Evolutionary conservation across 441 rosid genomes (phyloP), one percentile per base, ranked within the genome.

Genomic region (Erodium moschatum): DNA sequence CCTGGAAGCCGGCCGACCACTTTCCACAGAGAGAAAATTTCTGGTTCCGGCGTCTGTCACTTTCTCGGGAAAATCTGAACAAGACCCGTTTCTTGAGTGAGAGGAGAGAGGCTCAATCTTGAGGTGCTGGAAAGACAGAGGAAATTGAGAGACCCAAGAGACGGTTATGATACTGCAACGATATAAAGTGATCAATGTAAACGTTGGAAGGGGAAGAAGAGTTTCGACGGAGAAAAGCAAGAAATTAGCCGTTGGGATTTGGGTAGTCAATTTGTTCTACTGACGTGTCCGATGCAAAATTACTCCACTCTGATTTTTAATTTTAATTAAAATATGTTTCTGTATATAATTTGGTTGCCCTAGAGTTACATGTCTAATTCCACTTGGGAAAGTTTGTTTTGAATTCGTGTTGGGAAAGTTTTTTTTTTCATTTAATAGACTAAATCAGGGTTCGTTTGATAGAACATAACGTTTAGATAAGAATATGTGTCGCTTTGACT

Each of bases 241-340:
- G 50, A 67, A 66, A 78, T 8, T 64, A 69, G 68, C 67, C 81
- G 78, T 78, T 78, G 72, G 72, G 44, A 16, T 0, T 52, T 54
- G 48, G 48, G 48, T 3, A 42, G 3, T 42, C 48, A 8, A 42
- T 42, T 42, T 42, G 2, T 42, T 42, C 6, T 9, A 42, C 48
- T 42, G 48, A 42, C 48, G 48, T 42, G 48, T 42, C 48, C 48
- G 48, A 8, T 42, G 48, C 48, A 42, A 42, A 42, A 11, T 42
- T 42, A 42, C 6, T 42, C 48, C 1, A 8, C 11, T 42, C 10
- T 42, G 13, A 42, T 42, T 42, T 42, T 42, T 10, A 11, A 42
- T 5, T 38, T 38, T 3, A 6, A 42, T 42, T 9, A 9, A 42
- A 9, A 8, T 42, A 1, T 40, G 10, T 9, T 40, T 1, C 46